Evolutionary conservation across 768 basidiomycete species (phyloP).

Genomic region (Rhodotorula babjevae): DNA sequence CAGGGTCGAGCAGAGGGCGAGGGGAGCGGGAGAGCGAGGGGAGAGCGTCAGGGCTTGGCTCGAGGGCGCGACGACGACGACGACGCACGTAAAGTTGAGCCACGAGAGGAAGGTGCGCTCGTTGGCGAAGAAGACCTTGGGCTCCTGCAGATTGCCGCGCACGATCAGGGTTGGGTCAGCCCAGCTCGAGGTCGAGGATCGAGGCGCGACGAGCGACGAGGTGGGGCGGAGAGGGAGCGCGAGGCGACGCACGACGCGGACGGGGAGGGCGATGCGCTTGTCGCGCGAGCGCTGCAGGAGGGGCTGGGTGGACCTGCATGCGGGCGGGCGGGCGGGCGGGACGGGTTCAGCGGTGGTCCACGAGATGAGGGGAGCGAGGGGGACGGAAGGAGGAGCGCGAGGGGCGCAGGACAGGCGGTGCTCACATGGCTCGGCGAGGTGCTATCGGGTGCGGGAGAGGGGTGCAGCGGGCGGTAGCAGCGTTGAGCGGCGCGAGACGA

Average conservation of each 20-base stretch:
- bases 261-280: slow-evolving; percentile 93
- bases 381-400: too few species aligned
- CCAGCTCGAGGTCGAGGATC: neutral
- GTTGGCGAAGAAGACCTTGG: slow-evolving; percentile 91
- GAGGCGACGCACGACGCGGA: slow-evolving; percentile 57
- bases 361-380: too few species aligned
- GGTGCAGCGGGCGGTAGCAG: too few species aligned
- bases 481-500: too few species aligned
- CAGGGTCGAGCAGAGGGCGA: too few species aligned
- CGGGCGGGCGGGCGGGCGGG: too few species aligned
- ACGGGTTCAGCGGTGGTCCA: neutral
- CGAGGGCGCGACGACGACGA: too few species aligned
- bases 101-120: slow-evolving; percentile 82
- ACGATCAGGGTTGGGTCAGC: neutral
- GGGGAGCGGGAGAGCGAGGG: slow-evolving; percentile 45
- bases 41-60: too few species aligned
- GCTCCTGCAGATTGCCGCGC: slow-evolving; percentile 53
- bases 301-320: slow-evolving; percentile 88
- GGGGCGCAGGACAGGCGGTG: too few species aligned
- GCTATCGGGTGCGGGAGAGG: too few species aligned
- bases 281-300: slow-evolving; percentile 78
- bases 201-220: neutral
- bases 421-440: too few species aligned
- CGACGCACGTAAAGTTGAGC: slow-evolving; percentile 57
- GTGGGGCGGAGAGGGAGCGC: neutral